A percentile compares a stretch with the other conserved stretches of the same genome.
phyloP scores from a whole-genome alignment of 1,139 yeast genomes.

The Suhomyces terraborum region DNA sequence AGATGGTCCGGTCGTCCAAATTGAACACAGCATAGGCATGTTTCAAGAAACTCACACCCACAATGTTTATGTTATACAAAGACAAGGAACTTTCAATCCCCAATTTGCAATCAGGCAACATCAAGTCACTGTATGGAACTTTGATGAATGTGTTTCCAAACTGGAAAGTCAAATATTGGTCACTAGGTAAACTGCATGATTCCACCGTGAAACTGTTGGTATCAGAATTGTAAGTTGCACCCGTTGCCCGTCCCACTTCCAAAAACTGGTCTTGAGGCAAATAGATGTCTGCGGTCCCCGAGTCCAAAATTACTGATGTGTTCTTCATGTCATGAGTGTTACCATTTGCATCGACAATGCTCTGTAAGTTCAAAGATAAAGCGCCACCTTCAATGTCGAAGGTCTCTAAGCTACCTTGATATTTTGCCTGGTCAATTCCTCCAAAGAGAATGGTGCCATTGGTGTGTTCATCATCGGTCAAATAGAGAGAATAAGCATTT shows the following conservation, averaged over 20 bases:
- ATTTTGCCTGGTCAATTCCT: slow-evolving; percentile 57
- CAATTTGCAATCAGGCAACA: slow-evolving; percentile 7
- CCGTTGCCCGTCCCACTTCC: slow-evolving; percentile 8
- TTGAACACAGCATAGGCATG: slow-evolving; percentile 40
- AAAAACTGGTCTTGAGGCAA: slow-evolving; percentile 10
- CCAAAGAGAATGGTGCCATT: slow-evolving; percentile 57
- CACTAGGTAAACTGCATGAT: slow-evolving; percentile 7
- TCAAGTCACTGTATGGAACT: slow-evolving; percentile 11
- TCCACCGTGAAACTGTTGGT: slow-evolving; percentile 7
- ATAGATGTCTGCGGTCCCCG: slow-evolving; percentile 37
- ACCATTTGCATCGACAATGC: slow-evolving; percentile 16
- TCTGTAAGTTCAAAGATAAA: slow-evolving; percentile 9
- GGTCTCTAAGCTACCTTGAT: slow-evolving; percentile 41
- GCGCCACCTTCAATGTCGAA: slow-evolving; percentile 19
- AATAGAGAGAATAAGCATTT: slow-evolving; percentile 43
- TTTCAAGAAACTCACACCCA: slow-evolving; percentile 44
- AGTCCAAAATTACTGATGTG: slow-evolving; percentile 33
- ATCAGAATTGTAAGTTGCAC: slow-evolving; percentile 5
- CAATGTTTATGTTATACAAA: slow-evolving; percentile 19
- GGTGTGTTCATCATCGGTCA: slow-evolving; percentile 40
- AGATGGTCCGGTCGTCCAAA: slow-evolving; percentile 38
- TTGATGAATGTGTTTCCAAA: slow-evolving; percentile 7
- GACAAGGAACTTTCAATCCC: slow-evolving; percentile 11
- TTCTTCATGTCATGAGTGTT: slow-evolving; percentile 1
- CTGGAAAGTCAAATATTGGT: slow-evolving; percentile 7